Percentiles rank a stretch among this genome's conserved stretches.
Conservation (phyloP, 805 yeast species). For the Lachancea sp. region DNA sequence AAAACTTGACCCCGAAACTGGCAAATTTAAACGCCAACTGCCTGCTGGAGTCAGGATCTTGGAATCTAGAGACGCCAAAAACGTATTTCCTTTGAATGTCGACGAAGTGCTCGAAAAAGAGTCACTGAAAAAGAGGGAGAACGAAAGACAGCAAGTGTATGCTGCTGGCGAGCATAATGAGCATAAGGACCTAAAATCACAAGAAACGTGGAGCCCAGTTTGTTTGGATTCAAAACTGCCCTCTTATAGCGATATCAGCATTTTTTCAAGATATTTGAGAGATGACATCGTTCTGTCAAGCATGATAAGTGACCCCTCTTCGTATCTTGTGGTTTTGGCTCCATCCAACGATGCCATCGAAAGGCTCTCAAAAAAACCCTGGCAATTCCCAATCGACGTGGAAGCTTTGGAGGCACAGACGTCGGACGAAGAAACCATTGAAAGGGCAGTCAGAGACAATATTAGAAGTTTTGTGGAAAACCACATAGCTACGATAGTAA, state of each 20-base stretch:
- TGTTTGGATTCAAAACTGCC: constrained; percentile 29
- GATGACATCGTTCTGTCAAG: constrained; percentile 46
- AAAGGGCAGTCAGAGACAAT: constrained; percentile 45
- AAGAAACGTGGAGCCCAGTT: constrained; percentile 5
- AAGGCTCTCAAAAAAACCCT: constrained; percentile 53
- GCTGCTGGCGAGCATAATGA: neutral
- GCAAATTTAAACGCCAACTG: constrained; percentile 7
- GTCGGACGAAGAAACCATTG: constrained; percentile 39
- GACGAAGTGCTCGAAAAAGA: constrained; percentile 7
- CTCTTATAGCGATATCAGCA: constrained; percentile 39
- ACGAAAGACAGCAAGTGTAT: neutral
- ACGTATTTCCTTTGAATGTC: constrained; percentile 9
- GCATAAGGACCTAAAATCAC: neutral
- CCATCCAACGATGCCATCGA: constrained; percentile 62
- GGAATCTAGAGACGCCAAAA: constrained; percentile 3
- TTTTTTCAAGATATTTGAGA: constrained; percentile 67
- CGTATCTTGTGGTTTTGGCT: constrained; percentile 53
- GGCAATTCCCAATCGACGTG: constrained; percentile 66
- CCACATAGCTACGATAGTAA: constrained; percentile 44
- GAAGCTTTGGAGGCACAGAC: constrained; percentile 23
- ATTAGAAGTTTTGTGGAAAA: constrained; percentile 52
- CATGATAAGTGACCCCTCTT: constrained; percentile 41
- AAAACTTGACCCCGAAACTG: constrained; percentile 4
- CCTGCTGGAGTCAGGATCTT: constrained; percentile 3
- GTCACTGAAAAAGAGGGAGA: constrained; percentile 3